Evolutionary conservation across 352 stramenopile genomes (phyloP).

Genomic region (Pseudoperonospora humuli): DNA sequence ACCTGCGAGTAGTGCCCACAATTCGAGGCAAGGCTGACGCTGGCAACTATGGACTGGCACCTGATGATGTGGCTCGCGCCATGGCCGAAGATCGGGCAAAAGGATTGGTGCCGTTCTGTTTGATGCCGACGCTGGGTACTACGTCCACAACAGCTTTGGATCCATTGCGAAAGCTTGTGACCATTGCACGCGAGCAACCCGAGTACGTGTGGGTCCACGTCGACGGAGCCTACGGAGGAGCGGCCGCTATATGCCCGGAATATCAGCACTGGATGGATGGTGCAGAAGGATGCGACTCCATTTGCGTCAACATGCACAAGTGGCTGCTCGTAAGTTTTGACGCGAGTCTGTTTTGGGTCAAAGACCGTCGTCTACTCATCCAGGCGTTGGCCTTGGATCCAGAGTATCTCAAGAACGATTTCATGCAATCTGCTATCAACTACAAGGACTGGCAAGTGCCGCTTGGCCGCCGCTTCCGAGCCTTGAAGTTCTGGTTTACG

Average conservation of each 20-base stretch:
- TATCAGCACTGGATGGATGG: conserved; percentile 42
- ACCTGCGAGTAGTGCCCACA: conserved; percentile 46
- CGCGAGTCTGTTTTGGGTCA: conserved; percentile 58
- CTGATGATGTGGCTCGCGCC: conserved; percentile 33
- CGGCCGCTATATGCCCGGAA: conserved; percentile 44
- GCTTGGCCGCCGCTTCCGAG: conserved; percentile 58
- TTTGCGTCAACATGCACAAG: conserved; percentile 74
- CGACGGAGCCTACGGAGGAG: conserved; percentile 57
- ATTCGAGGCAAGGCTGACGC: conserved; percentile 32
- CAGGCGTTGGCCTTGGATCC: conserved; percentile 46
- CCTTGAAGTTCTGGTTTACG: conserved; percentile 68
- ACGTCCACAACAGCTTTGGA: conserved; percentile 59
- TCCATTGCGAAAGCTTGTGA: conserved; percentile 30
- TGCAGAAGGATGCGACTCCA: conserved; percentile 50
- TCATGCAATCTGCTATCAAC: conserved; percentile 40
- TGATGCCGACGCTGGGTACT: conserved; percentile 55
- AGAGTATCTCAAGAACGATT: conserved; percentile 71
- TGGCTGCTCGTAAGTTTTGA: conserved; percentile 65
- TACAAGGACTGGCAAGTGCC: conserved; percentile 77
- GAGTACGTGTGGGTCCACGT: conserved; percentile 54
- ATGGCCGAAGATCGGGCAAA: conserved; percentile 46
- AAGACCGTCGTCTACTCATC: conserved; percentile 44
- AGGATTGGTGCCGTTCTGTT: conserved; percentile 49
- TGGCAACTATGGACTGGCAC: conserved; percentile 46
- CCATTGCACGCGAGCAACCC: conserved; percentile 29